Evolutionary conservation across 306 rosid species (phyloP).

Genomic region (Herpetospermum pedunculosum): DNA sequence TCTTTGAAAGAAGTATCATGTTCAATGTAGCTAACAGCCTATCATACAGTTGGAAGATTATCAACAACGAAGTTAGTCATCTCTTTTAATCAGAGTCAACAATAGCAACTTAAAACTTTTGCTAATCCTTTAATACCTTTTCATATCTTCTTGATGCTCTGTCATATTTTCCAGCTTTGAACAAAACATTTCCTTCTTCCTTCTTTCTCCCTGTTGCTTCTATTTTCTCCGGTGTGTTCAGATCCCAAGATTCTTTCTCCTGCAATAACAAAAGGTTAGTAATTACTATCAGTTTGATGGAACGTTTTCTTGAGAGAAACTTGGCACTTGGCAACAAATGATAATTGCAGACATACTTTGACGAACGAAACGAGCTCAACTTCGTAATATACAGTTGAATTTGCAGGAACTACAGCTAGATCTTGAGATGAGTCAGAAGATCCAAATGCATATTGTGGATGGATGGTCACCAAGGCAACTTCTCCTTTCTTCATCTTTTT

Average conservation of each 20-base stretch:
- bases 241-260: constrained; percentile 40
- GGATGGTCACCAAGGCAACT: constrained; percentile 49
- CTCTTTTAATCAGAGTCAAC: not conserved
- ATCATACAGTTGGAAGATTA: not conserved
- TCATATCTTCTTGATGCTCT: constrained; percentile 41
- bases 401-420: constrained; percentile 59
- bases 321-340: not conserved
- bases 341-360: constrained; percentile 31
- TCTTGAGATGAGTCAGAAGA: constrained; percentile 48
- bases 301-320: not conserved
- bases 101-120: not conserved
- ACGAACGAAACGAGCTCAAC: constrained; percentile 66
- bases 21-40: constrained; percentile 24
- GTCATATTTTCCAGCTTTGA: constrained; percentile 29
- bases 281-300: not conserved
- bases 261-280: not conserved
- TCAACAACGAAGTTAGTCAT: not conserved
- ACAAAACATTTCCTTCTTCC: constrained; percentile 35
- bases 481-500: constrained; percentile 83
- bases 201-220: constrained; percentile 34
- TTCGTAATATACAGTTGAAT: constrained; percentile 56
- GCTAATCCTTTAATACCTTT: not conserved
- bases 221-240: constrained; percentile 28
- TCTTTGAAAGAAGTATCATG: constrained; percentile 25
- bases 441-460: constrained; percentile 76